phyloP scores from a whole-genome alignment of 805 yeast species.

The Komagataella mondaviorum region DNA sequence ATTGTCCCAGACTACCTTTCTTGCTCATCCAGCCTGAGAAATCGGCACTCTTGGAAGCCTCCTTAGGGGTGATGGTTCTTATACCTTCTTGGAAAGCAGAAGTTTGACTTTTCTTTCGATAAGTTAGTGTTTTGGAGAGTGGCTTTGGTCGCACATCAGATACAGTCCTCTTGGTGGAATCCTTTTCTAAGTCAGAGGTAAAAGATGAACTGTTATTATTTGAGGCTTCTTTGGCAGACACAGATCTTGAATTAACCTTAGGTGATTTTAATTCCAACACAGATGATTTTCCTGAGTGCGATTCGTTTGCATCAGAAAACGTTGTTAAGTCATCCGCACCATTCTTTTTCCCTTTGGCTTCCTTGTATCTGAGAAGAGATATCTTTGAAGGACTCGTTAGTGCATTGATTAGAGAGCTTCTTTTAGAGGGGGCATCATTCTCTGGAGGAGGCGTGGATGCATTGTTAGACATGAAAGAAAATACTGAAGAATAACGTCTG shows the following conservation, averaged over 20 bases:
- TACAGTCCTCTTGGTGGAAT: slow-evolving; percentile 24
- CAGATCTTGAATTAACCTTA: slow-evolving; percentile 27
- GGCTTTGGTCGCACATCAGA: slow-evolving; percentile 20
- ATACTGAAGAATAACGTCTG: slow-evolving; percentile 47
- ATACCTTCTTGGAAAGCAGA: slow-evolving; percentile 86
- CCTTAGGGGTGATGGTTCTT: slow-evolving; percentile 56
- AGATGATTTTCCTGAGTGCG: background rate
- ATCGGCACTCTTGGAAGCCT: slow-evolving; percentile 64
- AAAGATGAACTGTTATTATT: slow-evolving; percentile 5
- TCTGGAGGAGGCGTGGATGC: background rate
- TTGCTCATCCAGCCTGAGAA: slow-evolving; percentile 95
- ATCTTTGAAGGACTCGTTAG: slow-evolving; percentile 8
- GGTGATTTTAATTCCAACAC: slow-evolving; percentile 8
- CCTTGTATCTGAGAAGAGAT: slow-evolving; percentile 1
- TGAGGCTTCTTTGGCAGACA: slow-evolving; percentile 31
- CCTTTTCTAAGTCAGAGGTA: background rate
- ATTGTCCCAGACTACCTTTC: slow-evolving; percentile 77
- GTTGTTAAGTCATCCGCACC: background rate
- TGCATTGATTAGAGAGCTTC: slow-evolving; percentile 10
- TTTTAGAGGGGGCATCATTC: slow-evolving; percentile 8
- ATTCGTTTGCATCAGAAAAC: background rate
- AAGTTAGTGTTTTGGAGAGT: slow-evolving; percentile 26
- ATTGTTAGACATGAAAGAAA: slow-evolving; percentile 29
- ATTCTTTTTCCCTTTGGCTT: background rate
- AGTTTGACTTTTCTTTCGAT: slow-evolving; percentile 47